Conservation (phyloP, 1,139 yeast genomes). For the Zygosaccharomyces sapae region DNA sequence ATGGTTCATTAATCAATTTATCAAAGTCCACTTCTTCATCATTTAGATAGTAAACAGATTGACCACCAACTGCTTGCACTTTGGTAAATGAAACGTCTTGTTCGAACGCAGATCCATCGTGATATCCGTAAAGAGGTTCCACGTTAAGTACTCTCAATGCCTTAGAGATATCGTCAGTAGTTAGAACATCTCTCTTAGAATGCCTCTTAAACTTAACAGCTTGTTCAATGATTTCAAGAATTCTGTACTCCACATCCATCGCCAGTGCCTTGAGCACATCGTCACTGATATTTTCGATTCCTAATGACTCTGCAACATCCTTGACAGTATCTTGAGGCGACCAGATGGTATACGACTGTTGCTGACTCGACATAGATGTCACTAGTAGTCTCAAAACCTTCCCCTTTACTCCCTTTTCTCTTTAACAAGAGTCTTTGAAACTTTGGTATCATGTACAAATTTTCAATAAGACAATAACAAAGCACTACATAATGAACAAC, state of each 20-base stretch:
- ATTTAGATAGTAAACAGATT: conserved; percentile 85
- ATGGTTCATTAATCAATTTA: conserved; percentile 84
- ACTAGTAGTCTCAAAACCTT: background rate
- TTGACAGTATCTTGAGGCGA: conserved; percentile 95
- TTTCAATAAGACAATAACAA: conserved; percentile 3
- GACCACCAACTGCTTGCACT: conserved; percentile 39
- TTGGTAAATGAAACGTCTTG: conserved; percentile 41
- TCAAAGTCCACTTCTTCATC: conserved; percentile 92
- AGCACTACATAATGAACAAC: background rate
- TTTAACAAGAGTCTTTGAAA: background rate
- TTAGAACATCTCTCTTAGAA: conserved; percentile 74
- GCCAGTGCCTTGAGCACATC: conserved; percentile 94
- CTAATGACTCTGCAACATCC: conserved; percentile 92
- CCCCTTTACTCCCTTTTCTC: background rate
- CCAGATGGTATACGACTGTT: conserved; percentile 83
- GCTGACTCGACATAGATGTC: conserved; percentile 25
- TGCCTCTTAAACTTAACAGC: conserved; percentile 96
- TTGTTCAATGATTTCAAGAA: conserved; percentile 91
- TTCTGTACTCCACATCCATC: conserved; percentile 97
- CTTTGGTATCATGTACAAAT: background rate
- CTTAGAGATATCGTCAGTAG: conserved; percentile 75
- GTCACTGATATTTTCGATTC: conserved; percentile 72
- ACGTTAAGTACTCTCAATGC: conserved; percentile 83
- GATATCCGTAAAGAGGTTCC: conserved; percentile 79
- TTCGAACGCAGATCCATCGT: conserved; percentile 33